These are phyloP conservation scores for Davidsoniella neocaledoniae DNA, from an alignment of 2,329 filamentous ascomycete species.

Conservation along the genomic window DNA sequence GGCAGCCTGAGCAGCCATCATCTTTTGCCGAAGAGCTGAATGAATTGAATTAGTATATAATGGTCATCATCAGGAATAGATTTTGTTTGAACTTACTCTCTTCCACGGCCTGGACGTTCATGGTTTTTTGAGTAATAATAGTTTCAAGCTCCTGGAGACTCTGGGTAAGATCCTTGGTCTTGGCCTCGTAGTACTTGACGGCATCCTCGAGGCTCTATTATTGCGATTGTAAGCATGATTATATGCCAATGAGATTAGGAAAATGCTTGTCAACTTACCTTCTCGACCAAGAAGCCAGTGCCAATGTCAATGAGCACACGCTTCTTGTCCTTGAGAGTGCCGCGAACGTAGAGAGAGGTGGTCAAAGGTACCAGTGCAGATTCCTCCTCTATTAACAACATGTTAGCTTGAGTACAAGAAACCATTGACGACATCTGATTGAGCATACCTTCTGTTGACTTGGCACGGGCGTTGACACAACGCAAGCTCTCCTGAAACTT, in stretches of 20 bases:
- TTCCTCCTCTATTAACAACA: constrained; percentile 22
- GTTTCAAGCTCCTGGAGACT: constrained; percentile 40
- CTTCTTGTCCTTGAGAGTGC: constrained; percentile 55
- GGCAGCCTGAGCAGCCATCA: constrained; percentile 16
- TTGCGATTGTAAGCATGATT: background rate
- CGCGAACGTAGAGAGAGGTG: constrained; percentile 85
- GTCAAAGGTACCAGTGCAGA: constrained; percentile 82
- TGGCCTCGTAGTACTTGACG: constrained; percentile 38
- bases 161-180: constrained; percentile 33
- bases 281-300: constrained; percentile 89
- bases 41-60: constrained; percentile 5
- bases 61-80: background rate
- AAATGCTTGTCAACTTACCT: constrained; percentile 32
- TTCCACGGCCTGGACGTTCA: constrained; percentile 73
- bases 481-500: constrained; percentile 85
- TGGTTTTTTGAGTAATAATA: constrained; percentile 54
- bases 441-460: constrained; percentile 12
- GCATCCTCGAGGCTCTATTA: constrained; percentile 35
- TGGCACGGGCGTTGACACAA: constrained; percentile 41
- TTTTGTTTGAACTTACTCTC: constrained; percentile 40
- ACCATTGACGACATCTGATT: background rate
- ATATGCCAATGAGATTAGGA: background rate
- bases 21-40: constrained; percentile 24
- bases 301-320: constrained; percentile 82
- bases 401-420: background rate